These are phyloP conservation scores for Cladorrhinum sp. DNA, from an alignment of 2,329 filamentous ascomycete genomes.

Conservation along the genomic window DNA sequence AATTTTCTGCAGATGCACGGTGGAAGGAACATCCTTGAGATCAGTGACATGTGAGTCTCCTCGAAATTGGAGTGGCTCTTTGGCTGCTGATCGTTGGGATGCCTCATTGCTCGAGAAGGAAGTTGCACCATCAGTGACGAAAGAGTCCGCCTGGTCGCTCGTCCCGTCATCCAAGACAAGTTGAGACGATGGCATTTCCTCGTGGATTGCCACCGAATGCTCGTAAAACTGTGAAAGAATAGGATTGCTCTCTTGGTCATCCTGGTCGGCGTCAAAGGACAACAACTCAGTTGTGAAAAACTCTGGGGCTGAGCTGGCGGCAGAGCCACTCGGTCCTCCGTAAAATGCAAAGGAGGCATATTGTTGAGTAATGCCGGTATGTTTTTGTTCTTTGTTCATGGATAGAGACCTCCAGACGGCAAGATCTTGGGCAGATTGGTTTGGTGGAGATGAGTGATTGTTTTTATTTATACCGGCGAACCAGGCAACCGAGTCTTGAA, in stretches of 20 bases:
- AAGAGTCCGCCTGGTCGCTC: slow-evolving; percentile 29
- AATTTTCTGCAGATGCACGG: slow-evolving; percentile 62
- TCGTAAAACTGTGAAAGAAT: slow-evolving; percentile 68
- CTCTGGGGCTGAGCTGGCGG: slow-evolving; percentile 31
- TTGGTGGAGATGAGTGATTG: slow-evolving; percentile 17
- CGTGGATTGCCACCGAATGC: slow-evolving; percentile 70
- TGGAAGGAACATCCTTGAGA: slow-evolving; percentile 67
- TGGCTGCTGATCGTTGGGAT: slow-evolving; percentile 20
- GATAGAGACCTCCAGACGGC: slow-evolving; percentile 56
- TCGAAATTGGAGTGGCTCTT: slow-evolving; percentile 25
- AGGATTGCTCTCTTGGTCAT: slow-evolving; percentile 34
- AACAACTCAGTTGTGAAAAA: slow-evolving; percentile 49
- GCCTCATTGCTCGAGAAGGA: slow-evolving; percentile 30
- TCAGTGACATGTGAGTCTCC: slow-evolving; percentile 50
- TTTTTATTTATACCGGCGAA: slow-evolving; percentile 34
- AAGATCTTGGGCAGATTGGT: slow-evolving; percentile 24
- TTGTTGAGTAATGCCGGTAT: slow-evolving; percentile 52
- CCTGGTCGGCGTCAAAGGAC: slow-evolving; percentile 31
- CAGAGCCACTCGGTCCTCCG: slow-evolving; percentile 12
- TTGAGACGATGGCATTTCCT: slow-evolving; percentile 63
- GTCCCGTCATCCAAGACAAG: slow-evolving; percentile 34
- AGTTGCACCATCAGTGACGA: slow-evolving; percentile 32
- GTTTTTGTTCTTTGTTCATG: slow-evolving; percentile 44
- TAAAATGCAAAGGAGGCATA: slow-evolving; percentile 35
- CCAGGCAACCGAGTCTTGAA: slow-evolving; percentile 40